These are phyloP conservation scores for Leccinum ponderosum DNA, from an alignment of 1,284 basidiomycete genomes.

Conservation along the genomic window DNA sequence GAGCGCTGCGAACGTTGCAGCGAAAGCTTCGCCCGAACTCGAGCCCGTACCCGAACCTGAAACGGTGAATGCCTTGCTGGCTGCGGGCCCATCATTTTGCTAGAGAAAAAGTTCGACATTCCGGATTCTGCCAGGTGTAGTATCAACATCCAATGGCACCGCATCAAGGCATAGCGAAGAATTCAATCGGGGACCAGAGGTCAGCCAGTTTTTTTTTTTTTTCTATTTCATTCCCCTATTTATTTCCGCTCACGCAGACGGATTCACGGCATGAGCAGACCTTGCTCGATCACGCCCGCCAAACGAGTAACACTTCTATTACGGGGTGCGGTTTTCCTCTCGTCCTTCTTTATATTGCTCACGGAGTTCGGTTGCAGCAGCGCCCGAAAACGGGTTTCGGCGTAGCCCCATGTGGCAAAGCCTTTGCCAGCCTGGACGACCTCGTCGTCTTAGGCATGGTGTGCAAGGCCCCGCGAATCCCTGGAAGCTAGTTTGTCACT, in stretches of 20 bases:
- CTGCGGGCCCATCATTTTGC: slow-evolving; percentile 52
- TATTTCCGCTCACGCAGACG: slow-evolving; percentile 6
- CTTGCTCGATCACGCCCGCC: neutral
- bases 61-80: too few relatives aligned
- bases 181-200: slow-evolving; percentile 12
- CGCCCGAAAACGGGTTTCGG: too few relatives aligned
- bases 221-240: neutral
- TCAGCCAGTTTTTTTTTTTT: neutral
- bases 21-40: too few relatives aligned
- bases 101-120: slow-evolving; percentile 70
- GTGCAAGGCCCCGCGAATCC: too few relatives aligned
- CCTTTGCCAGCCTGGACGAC: too few relatives aligned
- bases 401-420: too few relatives aligned
- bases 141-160: neutral
- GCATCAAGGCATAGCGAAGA: neutral
- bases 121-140: slow-evolving; percentile 56
- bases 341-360: neutral
- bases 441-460: too few relatives aligned
- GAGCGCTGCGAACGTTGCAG: too few relatives aligned
- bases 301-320: neutral
- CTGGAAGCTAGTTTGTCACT: too few relatives aligned
- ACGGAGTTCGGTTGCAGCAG: neutral
- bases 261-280: slow-evolving; percentile 7
- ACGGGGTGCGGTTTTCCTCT: neutral
- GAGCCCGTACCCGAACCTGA: too few relatives aligned